Percentiles rank a stretch among this genome's conserved stretches.
These are phyloP conservation scores for Aspergillus taichungensis DNA, from an alignment of 495 filamentous ascomycete species.

Conservation along the genomic window DNA sequence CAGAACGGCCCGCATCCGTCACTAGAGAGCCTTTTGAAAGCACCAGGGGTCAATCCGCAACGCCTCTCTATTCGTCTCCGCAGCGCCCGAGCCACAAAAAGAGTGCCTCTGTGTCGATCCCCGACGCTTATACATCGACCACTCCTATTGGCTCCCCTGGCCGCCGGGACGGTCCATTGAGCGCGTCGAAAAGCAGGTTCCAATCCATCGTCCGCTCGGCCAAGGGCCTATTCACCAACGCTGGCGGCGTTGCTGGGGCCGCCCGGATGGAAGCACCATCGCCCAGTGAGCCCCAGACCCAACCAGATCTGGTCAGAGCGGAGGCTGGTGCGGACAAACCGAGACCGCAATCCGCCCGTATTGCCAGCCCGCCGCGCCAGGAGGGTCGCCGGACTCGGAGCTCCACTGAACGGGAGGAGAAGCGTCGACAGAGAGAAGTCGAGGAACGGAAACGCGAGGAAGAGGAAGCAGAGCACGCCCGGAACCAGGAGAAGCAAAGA, in stretches of 20 bases:
- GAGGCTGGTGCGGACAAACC: conserved; percentile 5
- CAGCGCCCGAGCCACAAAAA: conserved; percentile 48
- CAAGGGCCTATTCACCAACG: conserved; percentile 72
- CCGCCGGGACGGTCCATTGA: conserved; percentile 69
- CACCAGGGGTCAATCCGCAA: conserved; percentile 36
- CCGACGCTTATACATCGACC: conserved; percentile 40
- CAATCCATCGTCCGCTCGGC: conserved; percentile 82
- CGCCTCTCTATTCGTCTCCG: conserved; percentile 36
- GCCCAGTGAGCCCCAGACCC: conserved; percentile 22
- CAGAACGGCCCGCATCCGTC: neutral
- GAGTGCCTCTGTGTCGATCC: conserved; percentile 54
- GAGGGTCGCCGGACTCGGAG: conserved; percentile 59
- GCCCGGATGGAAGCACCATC: conserved; percentile 55
- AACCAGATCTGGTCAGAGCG: conserved; percentile 12
- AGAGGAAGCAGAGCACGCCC: conserved; percentile 54
- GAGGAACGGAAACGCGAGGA: conserved; percentile 39
- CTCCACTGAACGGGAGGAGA: conserved; percentile 64
- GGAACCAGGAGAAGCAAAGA: conserved; percentile 54
- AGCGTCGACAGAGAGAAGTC: conserved; percentile 51
- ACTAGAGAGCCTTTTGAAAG: conserved; percentile 13
- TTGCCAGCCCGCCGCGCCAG: conserved; percentile 24
- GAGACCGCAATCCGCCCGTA: conserved; percentile 13
- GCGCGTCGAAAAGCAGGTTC: conserved; percentile 79
- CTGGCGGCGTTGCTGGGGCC: conserved; percentile 68
- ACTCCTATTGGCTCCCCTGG: conserved; percentile 67